Base-by-base conservation (phyloP, 306 rosid genomes). In the Hippophae gyantsensis region DNA sequence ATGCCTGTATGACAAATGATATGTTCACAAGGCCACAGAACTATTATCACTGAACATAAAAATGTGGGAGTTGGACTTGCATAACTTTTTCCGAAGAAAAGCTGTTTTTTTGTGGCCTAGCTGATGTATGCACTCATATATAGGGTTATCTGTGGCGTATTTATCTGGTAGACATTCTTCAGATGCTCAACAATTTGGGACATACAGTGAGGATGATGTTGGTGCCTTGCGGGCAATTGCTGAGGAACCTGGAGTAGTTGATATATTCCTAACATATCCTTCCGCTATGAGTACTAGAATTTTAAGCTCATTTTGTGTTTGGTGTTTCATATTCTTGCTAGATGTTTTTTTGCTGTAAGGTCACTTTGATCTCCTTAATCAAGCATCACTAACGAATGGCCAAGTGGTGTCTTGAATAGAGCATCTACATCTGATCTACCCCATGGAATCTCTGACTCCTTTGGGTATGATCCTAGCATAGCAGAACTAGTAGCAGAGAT, bases 251-350 rank as follows among this genome's bases (percentile, higher is more conserved):
- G 94, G 82, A 68, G 42, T 84, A 43, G 42, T 84, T 12, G 99
- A 88, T 72, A 55, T 92, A 63, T 85, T 88, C 73, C 83, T 92
- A 58, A 85, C 96, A 92, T 92, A 92, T 92, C 96, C 99, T 85
- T 81, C 41, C 8, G 1, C 45, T 61, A 5, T 68, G 68, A 50
- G 32, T 55, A 13, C 23, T 13, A 49, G 48, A 42, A 27, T 41
- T 52, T 46, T 56, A 0, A 38, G 23, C 13, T 69, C 42, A 46
- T 58, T 56, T 62, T 45, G 8, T 69, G 23, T 66, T 0, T 7
- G 7, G 14, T 65, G 44, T 57, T 46, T 44, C 41, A 18, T 68
- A 25, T 13, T 13, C 64, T 62, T 49, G 52, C 63, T 59, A 56
- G 56, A 54, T n/a, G 6, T 49, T 13, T 48, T 47, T 65, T 78